These are phyloP conservation scores for Plasmodium relictum DNA, from an alignment of 169 alveolate genomes.

Conservation along the genomic window DNA sequence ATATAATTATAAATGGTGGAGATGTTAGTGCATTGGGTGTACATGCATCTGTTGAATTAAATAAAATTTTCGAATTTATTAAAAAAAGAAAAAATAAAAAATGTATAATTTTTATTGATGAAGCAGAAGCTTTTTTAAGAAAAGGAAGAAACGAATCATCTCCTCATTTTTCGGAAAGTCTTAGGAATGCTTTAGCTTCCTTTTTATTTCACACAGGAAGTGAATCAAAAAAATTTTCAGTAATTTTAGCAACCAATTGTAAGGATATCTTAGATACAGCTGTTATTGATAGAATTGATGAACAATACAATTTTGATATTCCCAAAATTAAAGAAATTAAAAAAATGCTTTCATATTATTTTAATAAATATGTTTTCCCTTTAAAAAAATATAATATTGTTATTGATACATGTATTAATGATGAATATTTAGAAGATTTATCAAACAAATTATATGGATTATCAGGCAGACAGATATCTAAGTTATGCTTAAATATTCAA, in stretches of 20 bases:
- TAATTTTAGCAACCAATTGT: constrained; percentile 96
- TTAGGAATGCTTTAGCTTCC: constrained; percentile 93
- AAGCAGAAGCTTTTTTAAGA: constrained; percentile 97
- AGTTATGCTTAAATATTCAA: constrained; percentile 78
- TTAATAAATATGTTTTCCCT: constrained; percentile 91
- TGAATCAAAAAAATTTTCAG: constrained; percentile 93
- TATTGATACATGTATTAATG: constrained; percentile 87
- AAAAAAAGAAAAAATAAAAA: constrained; percentile 92
- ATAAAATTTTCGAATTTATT: constrained; percentile 97
- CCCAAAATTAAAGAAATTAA: constrained; percentile 93
- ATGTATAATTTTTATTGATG: constrained; percentile 96
- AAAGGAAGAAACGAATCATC: constrained; percentile 90
- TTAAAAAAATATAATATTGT: constrained; percentile 82
- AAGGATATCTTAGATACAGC: constrained; percentile 96
- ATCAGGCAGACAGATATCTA: constrained; percentile 96
- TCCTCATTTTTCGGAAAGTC: constrained; percentile 91
- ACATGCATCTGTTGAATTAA: constrained; percentile 95
- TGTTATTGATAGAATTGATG: constrained; percentile 95
- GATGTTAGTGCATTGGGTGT: constrained; percentile 98
- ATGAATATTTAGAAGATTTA: constrained; percentile 83
- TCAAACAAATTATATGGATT: constrained; percentile 94
- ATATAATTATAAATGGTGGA: constrained; percentile 97
- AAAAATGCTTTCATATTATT: constrained; percentile 92
- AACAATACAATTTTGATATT: constrained; percentile 94
- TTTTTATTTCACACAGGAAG: constrained; percentile 98